Conservation (phyloP, 2,329 filamentous ascomycete genomes). For the Huntiella omanensis region DNA sequence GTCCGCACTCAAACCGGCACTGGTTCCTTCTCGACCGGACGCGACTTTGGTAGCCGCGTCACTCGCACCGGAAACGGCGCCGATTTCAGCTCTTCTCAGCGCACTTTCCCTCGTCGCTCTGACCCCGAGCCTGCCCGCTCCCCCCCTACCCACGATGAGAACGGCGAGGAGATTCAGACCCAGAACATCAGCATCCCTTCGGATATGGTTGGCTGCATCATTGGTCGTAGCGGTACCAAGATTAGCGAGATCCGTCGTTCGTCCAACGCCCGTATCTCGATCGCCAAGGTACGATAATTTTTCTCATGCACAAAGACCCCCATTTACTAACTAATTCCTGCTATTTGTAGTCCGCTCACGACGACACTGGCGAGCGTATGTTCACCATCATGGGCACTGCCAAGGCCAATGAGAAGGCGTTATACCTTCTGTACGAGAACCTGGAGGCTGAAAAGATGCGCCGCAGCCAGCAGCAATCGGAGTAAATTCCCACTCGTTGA, state of each 20-base stretch:
- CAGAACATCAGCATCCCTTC: constrained; percentile 99
- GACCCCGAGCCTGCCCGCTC: constrained; percentile 70
- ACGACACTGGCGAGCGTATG: constrained; percentile 96
- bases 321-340: background rate
- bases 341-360: constrained; percentile 54
- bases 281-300: constrained; percentile 53
- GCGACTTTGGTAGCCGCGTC: constrained; percentile 48
- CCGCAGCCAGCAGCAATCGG: constrained; percentile 53
- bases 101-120: constrained; percentile 58
- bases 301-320: background rate
- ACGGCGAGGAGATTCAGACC: constrained; percentile 93
- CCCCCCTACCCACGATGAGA: constrained; percentile 78
- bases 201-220: constrained; percentile 99
- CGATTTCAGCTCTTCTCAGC: constrained; percentile 68
- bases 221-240: constrained; percentile 85
- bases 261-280: constrained; percentile 90
- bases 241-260: constrained; percentile 97
- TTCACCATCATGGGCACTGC: constrained; percentile 97
- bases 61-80: constrained; percentile 94
- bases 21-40: constrained; percentile 20
- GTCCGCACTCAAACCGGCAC: constrained; percentile 53
- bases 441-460: constrained; percentile 97
- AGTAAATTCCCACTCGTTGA: constrained; percentile 21
- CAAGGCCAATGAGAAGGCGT: constrained; percentile 82
- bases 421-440: constrained; percentile 96